Conservation (phyloP, 768 basidiomycete species). For the Russula sp. region DNA sequence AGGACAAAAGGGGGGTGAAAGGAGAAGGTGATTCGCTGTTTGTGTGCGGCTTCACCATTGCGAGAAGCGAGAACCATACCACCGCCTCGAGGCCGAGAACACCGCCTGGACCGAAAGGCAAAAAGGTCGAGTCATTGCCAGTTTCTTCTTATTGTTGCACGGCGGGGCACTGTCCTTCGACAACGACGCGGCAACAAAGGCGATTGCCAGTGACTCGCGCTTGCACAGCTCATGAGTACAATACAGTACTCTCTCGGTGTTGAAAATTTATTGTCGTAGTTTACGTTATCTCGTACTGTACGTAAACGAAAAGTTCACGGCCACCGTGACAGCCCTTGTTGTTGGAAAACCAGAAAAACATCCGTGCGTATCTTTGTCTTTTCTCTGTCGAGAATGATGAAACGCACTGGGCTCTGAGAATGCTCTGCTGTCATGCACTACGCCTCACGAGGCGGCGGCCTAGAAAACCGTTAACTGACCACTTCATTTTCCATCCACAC, state of each 20-base stretch:
- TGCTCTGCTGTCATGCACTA: conserved; percentile 51
- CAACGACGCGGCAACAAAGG: neutral
- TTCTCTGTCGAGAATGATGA: conserved; percentile 39
- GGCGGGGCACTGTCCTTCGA: neutral
- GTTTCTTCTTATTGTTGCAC: neutral
- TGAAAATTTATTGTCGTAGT: neutral
- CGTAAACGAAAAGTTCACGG: neutral
- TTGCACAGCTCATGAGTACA: neutral
- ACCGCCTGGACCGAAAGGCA: no score
- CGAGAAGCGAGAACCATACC: conserved; percentile 1
- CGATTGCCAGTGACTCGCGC: neutral
- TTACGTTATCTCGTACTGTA: neutral
- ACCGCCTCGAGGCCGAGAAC: conserved; percentile 16
- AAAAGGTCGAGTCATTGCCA: conserved; percentile 4
- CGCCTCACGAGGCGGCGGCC: conserved; percentile 53
- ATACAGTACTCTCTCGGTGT: no score
- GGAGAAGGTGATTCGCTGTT: neutral
- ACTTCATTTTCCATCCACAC: conserved; percentile 21
- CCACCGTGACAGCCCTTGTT: neutral
- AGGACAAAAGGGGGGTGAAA: conserved; percentile 3
- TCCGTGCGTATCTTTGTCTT: conserved; percentile 6
- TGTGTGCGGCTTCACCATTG: neutral
- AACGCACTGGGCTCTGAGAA: conserved; percentile 64
- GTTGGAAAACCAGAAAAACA: conserved; percentile 1
- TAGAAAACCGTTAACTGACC: conserved; percentile 65